Evolutionary conservation across 1,139 yeast species (phyloP).

Genomic region (Suzukiozyma palmioleophila): DNA sequence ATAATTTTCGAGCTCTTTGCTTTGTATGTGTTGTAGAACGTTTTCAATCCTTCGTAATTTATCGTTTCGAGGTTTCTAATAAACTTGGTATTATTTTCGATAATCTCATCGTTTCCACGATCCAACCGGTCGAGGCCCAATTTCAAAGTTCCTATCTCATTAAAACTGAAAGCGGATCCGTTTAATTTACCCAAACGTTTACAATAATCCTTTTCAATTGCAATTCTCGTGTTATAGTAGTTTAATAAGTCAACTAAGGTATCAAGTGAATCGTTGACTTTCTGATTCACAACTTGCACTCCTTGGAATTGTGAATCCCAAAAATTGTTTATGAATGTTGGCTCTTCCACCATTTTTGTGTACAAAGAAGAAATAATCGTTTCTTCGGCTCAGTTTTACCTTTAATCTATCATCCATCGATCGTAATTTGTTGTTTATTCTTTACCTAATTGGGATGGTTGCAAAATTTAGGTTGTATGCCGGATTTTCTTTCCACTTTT

Average conservation of each 20-base stretch:
- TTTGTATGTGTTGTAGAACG: slow-evolving; percentile 27
- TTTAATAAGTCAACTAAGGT: slow-evolving; percentile 42
- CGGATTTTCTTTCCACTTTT: too few species aligned
- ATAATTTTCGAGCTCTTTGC: slow-evolving; percentile 31
- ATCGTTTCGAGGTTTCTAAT: slow-evolving; percentile 25
- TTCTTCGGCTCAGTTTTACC: neutral
- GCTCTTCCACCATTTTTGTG: neutral
- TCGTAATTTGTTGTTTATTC: slow-evolving; percentile 4
- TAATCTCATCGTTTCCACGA: slow-evolving; percentile 44
- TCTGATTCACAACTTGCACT: slow-evolving; percentile 24
- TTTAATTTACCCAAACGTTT: slow-evolving; percentile 50
- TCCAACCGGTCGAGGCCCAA: slow-evolving; percentile 57
- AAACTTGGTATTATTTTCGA: slow-evolving; percentile 29
- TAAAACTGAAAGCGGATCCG: slow-evolving; percentile 45
- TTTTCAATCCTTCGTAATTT: slow-evolving; percentile 31
- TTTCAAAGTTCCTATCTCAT: slow-evolving; percentile 58
- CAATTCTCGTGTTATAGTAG: slow-evolving; percentile 47
- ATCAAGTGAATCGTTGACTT: slow-evolving; percentile 27
- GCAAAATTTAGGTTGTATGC: neutral
- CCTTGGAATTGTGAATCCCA: slow-evolving; percentile 41
- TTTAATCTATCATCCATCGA: neutral
- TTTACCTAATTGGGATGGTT: slow-evolving; percentile 8
- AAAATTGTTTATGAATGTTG: slow-evolving; percentile 26
- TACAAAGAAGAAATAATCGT: neutral
- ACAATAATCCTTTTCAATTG: slow-evolving; percentile 72